These are phyloP conservation scores for Trametes elegans DNA, from an alignment of 768 basidiomycete species.

Conservation along the genomic window DNA sequence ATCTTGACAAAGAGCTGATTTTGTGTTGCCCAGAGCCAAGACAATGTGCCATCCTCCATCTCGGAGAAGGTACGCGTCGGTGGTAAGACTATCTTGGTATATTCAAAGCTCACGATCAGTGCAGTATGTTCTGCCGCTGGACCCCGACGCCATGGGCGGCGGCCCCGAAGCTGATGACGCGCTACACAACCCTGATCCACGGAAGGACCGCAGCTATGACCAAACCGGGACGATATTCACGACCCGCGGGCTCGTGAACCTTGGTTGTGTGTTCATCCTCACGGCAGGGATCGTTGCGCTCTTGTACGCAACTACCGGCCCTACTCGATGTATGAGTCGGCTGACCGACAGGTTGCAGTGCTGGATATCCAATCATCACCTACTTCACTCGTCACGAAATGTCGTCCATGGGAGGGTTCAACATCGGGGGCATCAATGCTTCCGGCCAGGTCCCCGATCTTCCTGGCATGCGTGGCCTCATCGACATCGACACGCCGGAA, in stretches of 20 bases:
- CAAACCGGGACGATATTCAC: constrained; percentile 47
- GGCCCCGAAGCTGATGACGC: constrained; percentile 48
- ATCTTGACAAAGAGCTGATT: too few relatives aligned
- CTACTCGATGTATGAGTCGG: constrained; percentile 30
- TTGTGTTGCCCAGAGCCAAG: too few relatives aligned
- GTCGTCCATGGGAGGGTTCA: constrained; percentile 40
- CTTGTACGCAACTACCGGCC: constrained; percentile 2
- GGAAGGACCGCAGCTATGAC: constrained; percentile 28
- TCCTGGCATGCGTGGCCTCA: constrained; percentile 61
- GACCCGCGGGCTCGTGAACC: constrained; percentile 61
- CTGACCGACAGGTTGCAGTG: constrained; percentile 25
- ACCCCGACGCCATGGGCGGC: constrained; percentile 63
- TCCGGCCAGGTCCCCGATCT: constrained; percentile 52
- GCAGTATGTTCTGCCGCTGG: constrained; percentile 63
- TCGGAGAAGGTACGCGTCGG: constrained; percentile 28
- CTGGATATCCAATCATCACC: constrained; percentile 41
- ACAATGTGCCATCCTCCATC: constrained; percentile 20
- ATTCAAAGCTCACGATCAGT: background rate
- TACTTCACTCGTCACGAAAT: constrained; percentile 31
- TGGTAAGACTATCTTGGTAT: background rate
- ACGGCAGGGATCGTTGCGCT: constrained; percentile 48
- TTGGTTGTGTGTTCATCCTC: constrained; percentile 64
- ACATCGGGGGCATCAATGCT: constrained; percentile 43
- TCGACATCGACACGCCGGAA: constrained; percentile 59
- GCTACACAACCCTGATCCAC: constrained; percentile 61